Base-by-base conservation (phyloP, 2,329 filamentous ascomycete genomes). In the Paramyrothecium sp. region DNA sequence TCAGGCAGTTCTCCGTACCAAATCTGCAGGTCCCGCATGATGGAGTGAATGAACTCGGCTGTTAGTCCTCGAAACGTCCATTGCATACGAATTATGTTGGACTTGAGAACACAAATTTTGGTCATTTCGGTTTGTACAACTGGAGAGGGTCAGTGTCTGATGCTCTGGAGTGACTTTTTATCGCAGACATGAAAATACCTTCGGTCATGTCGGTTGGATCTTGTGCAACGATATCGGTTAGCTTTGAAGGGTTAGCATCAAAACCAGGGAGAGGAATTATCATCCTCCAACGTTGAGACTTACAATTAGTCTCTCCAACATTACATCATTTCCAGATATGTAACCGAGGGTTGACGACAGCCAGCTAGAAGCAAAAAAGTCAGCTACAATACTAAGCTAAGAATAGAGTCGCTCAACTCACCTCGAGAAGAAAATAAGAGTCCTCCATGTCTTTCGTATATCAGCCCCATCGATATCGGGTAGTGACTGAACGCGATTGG, bases 371-470 rank as follows among this genome's bases (percentile, higher is more conserved):
- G 11, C 38, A 7, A 4, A 16, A 49, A 49, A 22, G 17, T 49
- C 16, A 49, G 12, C n/a, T n/a, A n/a, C n/a, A n/a, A n/a, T n/a
- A n/a, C n/a, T n/a, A n/a, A n/a, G n/a, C n/a, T n/a, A n/a, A n/a
- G n/a, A n/a, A n/a, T n/a, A n/a, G n/a, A n/a, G n/a, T n/a, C n/a
- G n/a, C n/a, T n/a, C n/a, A n/a, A n/a, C 47, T 49, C 20, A 23
- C 47, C 47, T 49, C 16, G 58, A 56, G 30, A 60, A 53, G 41
- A 60, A 60, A 8, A 58, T 21, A 16, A 60, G 48, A n/a, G 58
- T 58, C 20, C 54, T 41, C 56, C 56, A 58, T 1, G 58, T 48
- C 48, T 49, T 58, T 16, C 48, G 49, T n/a, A 55, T 38, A 47
- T 55, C 55, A 19, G 26, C 17, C 58, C 58, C 55, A 26, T 54